Evolutionary conservation across 2,329 filamentous ascomycete genomes (phyloP), one percentile per base, ranked within the genome.

Genomic region (Colletotrichum musicola): DNA sequence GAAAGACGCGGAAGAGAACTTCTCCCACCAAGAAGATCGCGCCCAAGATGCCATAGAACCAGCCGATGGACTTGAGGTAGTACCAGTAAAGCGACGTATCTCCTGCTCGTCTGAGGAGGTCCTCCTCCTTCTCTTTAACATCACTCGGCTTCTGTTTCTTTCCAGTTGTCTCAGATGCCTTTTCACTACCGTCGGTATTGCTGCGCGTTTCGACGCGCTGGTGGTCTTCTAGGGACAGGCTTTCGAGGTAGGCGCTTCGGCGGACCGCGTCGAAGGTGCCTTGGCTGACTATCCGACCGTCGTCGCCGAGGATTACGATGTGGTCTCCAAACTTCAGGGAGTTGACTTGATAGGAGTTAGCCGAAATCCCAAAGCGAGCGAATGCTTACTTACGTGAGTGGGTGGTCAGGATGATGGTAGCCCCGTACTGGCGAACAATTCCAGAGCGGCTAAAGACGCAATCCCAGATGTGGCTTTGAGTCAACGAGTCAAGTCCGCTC

Each of bases 401-500:
- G 0, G 80, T 81, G 5, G 78, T 75, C 6, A 81, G 56, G 12
- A 81, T 75, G 7, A 76, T 58, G 0, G 77, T 76, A 0, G 73
- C 75, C 0, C 72, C 71, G n/a, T 74, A 75, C 40, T 72, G 73
- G 6, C 74, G 72, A n/a, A 81, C 73, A 1, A 84, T 64, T 0
- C 82, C 81, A 27, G 61, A 70, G 4, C 71, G 42, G 0, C 80
- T 77, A 57, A 85, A 81, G 0, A 84, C 75, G 0, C 74, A 76
- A 0, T 72, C 72, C 64, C 83, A 83, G 1, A 84, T 80, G 6
- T 76, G 74, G 22, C 81, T 75, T 46, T 82, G 80, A 0, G 83
- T 84, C 3, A 80, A 75, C 13, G 78, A 77, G 59, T 83, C 81
- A 2, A 83, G 72, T 0, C 80, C 81, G 22, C 80, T 81, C 5